Evolutionary conservation across 768 basidiomycete species (phyloP), one percentile per base, ranked within the genome.

Genomic region (Lyophyllum shimeji): DNA sequence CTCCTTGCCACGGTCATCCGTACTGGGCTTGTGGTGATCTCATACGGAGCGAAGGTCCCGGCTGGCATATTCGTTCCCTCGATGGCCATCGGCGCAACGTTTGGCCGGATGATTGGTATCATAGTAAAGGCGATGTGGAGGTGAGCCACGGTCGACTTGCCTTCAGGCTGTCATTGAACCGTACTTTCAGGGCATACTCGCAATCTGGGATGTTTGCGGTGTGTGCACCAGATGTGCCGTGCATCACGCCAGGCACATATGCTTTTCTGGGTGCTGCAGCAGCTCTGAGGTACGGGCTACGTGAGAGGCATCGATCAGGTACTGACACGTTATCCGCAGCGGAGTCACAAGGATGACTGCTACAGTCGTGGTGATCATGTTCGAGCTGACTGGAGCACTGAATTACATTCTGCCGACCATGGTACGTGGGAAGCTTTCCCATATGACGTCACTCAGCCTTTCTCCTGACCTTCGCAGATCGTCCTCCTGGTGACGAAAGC

Each of bases 321-420:
- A 33, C 12, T 46, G 33, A 29, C 13, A 11, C 18, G 42, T 49
- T 18, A 33, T 24, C 52, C 45, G 31, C 65, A 96, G 97, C 52
- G 96, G 97, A 31, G 86, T 98, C 51, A 99, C 98, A 83, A 83
- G 95, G 63, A 91, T 98, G 55, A 99, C 97, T 0, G 94, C 98
- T 24, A 93, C 95, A 0, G 95, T 99, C 5, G 97, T 98, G 7
- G 97, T 98, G 33, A 95, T 99, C 71, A 98, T 99, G 95, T 98
- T 98, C 69, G 96, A 98, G 66, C 79, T 99, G 18, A 99, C 97
- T 3, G 97, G 97, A 12, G 96, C 97, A 6, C 71, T 98, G 65
- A 98, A 94, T 18, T 98, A 99, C 67, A 95, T 98, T 62, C 74
- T 99, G 24, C 97, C 97, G 6, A 95, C 94, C 13, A 99, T 99